These are phyloP conservation scores for Telfairia occidentalis DNA, from an alignment of 331 rosid species.

Conservation along the genomic window DNA sequence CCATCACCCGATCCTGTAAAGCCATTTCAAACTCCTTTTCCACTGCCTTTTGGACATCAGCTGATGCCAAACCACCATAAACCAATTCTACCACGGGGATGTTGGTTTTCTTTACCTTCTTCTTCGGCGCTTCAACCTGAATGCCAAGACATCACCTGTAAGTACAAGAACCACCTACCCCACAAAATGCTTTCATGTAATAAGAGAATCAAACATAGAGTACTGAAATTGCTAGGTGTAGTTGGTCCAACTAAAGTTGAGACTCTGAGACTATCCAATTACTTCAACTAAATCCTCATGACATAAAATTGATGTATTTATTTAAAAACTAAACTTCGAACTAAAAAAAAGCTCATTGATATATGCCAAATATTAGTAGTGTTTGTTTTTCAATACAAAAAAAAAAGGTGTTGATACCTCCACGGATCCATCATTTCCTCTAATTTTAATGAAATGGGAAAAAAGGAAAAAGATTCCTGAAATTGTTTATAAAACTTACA, in stretches of 20 bases:
- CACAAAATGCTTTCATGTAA: background rate
- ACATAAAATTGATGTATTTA: background rate
- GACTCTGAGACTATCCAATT: background rate
- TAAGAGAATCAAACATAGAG: background rate
- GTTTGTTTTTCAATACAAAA: background rate
- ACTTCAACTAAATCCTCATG: background rate
- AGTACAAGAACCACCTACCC: background rate
- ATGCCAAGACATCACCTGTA: constrained; percentile 7
- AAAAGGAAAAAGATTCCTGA: background rate
- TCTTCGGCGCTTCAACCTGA: constrained; percentile 63
- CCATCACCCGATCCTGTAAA: constrained; percentile 93
- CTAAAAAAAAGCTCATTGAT: too few species aligned
- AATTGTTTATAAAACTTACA: background rate
- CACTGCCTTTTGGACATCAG: constrained; percentile 65
- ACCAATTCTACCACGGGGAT: constrained; percentile 57
- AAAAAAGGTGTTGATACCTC: background rate
- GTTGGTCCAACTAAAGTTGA: background rate
- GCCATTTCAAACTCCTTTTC: constrained; percentile 97
- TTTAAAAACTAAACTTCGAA: too few species aligned
- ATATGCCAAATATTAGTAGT: too few species aligned
- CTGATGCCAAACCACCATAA: constrained; percentile 55
- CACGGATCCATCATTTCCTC: background rate
- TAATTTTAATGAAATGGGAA: background rate
- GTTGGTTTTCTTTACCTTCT: constrained; percentile 65
- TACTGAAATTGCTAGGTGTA: background rate